Conservation (phyloP, 164 flowering plant species). For the Nymphaea thermarum region DNA sequence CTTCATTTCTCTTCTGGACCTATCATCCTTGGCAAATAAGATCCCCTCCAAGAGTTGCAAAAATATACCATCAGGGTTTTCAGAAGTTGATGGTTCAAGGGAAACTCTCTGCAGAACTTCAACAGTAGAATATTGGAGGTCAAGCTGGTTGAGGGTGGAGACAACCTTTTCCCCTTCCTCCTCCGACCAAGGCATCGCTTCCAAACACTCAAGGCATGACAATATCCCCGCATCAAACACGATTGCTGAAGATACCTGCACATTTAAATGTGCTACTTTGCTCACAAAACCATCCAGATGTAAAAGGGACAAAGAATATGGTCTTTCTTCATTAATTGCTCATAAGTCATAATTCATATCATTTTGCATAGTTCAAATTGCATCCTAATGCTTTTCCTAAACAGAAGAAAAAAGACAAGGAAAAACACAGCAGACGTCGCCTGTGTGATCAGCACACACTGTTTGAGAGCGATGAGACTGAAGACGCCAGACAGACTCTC, state of each 20-base stretch:
- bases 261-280: not conserved
- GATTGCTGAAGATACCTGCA: slow-evolving; percentile 67
- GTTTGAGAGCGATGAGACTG: too few relatives aligned
- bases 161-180: slow-evolving; percentile 70
- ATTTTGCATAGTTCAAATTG: too few relatives aligned
- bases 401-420: not conserved
- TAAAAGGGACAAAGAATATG: not conserved
- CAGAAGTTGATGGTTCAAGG: slow-evolving; percentile 43
- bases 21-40: slow-evolving; percentile 72
- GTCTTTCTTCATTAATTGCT: not conserved
- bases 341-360: too few relatives aligned
- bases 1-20: slow-evolving; percentile 85
- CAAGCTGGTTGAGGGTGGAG: slow-evolving; percentile 39
- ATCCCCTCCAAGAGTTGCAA: slow-evolving; percentile 42
- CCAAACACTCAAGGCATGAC: slow-evolving; percentile 76
- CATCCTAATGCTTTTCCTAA: not conserved
- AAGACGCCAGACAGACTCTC: too few relatives aligned
- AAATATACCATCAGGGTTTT: slow-evolving; percentile 42
- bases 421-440: too few relatives aligned
- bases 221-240: slow-evolving; percentile 54
- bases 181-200: slow-evolving; percentile 88
- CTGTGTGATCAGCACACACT: too few relatives aligned
- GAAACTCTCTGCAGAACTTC: slow-evolving; percentile 60
- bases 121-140: slow-evolving; percentile 27
- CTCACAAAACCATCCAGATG: not conserved